Evolutionary conservation across 2,329 filamentous ascomycete species (phyloP), one percentile per base, ranked within the genome.

Genomic region (Exophiala sideris): DNA sequence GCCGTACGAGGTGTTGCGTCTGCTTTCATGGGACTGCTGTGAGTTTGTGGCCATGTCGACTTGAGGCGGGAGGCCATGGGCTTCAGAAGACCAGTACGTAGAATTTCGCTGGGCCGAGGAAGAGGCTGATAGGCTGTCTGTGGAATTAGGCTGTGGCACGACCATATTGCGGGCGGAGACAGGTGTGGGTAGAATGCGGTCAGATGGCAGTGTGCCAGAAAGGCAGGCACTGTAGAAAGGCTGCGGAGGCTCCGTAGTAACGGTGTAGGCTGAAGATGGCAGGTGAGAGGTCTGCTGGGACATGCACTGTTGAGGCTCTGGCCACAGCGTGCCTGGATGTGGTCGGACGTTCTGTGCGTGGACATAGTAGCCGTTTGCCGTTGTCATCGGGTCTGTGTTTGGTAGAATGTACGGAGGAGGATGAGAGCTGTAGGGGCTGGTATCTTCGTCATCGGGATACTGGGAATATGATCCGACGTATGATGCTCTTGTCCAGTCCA

Each of bases 341-440:
- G 51, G 54, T 24, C 57, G 45, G 12, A 55, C 52, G 9, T 51
- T 52, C 12, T 55, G 45, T 10, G 50, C 38, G 29, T 57, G 55
- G 12, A 49, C 36, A 42, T 57, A 60, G 45, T 50, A 60, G 20
- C 46, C 41, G 46, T 50, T 58, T 24, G 42, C 20, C 50, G 60
- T 48, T 10, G 52, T 48, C 32, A 64, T 65, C 6, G 70, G 64
- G 10, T 69, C 62, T 7, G 65, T 66, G 50, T 65, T 67, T 12
- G 70, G 65, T 4, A 73, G 59, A 58, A 70, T 67, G 48, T 72
- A 74, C 16, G 64, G 56, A 29, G 71, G 63, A 8, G 70, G 62
- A 48, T 69, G 67, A 20, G 66, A 54, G 21, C 54, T 60, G 55
- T 74, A 75, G 11, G 63, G 56, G 18, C 61, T 60, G 12, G 65